A percentile compares a stretch with the other conserved stretches of the same genome.
Evolutionary conservation across 129 eudicot species (phyloP).

Genomic region (Ambrosia artemisiifolia): DNA sequence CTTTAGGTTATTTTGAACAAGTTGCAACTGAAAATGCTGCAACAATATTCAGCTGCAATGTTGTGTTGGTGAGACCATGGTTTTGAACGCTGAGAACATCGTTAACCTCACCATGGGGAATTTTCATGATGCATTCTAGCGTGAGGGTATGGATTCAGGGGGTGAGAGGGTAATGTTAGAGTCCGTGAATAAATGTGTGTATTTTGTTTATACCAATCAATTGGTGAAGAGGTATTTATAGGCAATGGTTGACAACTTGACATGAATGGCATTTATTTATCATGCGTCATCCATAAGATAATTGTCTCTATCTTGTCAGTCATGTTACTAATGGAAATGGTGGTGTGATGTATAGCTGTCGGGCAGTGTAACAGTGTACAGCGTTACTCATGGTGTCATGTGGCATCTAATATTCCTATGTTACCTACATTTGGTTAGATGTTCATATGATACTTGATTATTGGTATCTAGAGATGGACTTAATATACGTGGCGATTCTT

Average conservation of each 20-base stretch:
- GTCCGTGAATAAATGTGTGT: background rate
- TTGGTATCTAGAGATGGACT: too few species aligned
- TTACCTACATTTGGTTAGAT: too few species aligned
- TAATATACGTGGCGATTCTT: too few species aligned
- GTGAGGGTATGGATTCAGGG: too few species aligned
- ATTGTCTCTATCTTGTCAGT: background rate
- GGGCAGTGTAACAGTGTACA: too few species aligned
- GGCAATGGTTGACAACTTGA: background rate
- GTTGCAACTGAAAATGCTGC: background rate
- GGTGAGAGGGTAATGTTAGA: background rate
- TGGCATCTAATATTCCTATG: too few species aligned
- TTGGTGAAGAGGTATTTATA: background rate
- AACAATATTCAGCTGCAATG: background rate
- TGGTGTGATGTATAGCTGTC: background rate
- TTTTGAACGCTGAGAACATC: too few species aligned
- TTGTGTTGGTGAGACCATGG: too few species aligned
- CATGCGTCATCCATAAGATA: background rate
- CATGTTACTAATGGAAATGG: background rate
- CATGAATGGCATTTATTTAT: background rate
- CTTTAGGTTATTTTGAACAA: background rate
- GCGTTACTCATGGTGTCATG: too few species aligned
- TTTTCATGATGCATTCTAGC: too few species aligned
- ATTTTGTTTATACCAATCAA: background rate
- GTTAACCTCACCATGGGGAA: too few species aligned
- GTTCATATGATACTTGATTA: too few species aligned